Conservation (phyloP, 768 basidiomycete species). For the Lepiota subincarnata region DNA sequence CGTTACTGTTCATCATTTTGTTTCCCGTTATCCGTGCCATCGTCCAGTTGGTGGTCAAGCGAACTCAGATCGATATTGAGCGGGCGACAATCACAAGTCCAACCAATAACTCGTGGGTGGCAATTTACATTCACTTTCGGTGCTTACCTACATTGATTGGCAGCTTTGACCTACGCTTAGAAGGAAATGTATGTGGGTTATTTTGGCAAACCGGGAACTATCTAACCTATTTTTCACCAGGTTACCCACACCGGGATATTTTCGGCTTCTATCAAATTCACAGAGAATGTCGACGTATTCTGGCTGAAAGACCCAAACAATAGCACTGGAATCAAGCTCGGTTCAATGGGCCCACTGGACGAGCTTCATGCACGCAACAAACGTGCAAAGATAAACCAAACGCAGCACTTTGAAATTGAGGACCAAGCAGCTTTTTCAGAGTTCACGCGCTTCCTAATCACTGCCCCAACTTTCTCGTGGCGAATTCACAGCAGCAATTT, state of each 20-base stretch:
- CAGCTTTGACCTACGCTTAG: conserved; percentile 50
- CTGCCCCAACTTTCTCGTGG: conserved; percentile 66
- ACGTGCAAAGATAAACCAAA: conserved; percentile 60
- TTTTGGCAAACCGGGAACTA: not conserved
- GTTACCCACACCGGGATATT: conserved; percentile 67
- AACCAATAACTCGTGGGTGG: conserved; percentile 51
- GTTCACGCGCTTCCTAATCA: conserved; percentile 64
- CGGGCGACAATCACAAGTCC: conserved; percentile 48
- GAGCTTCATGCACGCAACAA: conserved; percentile 46
- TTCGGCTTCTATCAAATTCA: conserved; percentile 58
- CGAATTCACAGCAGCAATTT: conserved; percentile 52
- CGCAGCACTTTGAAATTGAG: conserved; percentile 50
- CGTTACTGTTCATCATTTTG: conserved; percentile 60
- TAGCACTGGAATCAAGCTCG: conserved; percentile 45
- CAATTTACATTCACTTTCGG: not conserved
- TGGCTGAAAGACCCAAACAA: conserved; percentile 43
- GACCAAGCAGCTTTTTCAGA: conserved; percentile 55
- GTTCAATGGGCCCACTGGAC: conserved; percentile 42
- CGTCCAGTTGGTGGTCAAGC: conserved; percentile 59
- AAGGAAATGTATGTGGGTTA: conserved; percentile 43
- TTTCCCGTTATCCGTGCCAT: conserved; percentile 69
- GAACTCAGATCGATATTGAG: conserved; percentile 49
- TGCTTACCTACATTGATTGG: not conserved
- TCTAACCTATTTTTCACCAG: conserved; percentile 23
- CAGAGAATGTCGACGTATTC: conserved; percentile 49